Conservation (phyloP, 2,329 filamentous ascomycete species). For the Fusarium tanahbumbuense region DNA sequence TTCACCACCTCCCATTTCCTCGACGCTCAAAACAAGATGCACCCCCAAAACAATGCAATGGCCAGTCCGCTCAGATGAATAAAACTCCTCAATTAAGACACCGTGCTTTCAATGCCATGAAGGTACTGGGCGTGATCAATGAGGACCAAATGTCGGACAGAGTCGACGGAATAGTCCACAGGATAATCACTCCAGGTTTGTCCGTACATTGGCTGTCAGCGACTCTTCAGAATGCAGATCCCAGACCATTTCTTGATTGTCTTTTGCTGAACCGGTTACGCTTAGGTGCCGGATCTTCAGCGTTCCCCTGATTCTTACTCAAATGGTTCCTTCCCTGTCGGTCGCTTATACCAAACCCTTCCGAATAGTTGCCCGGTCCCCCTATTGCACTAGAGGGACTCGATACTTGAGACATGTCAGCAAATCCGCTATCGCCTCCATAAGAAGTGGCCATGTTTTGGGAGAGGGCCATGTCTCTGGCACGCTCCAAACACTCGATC, state of each 20-base stretch:
- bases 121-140: slow-evolving; percentile 44
- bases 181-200: slow-evolving; percentile 19
- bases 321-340: slow-evolving; percentile 67
- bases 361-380: slow-evolving; percentile 64
- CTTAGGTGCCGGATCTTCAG: slow-evolving; percentile 65
- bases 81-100: slow-evolving; percentile 48
- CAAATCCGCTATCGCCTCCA: slow-evolving; percentile 73
- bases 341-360: slow-evolving; percentile 62
- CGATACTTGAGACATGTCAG: slow-evolving; percentile 77
- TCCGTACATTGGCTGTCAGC: slow-evolving; percentile 11
- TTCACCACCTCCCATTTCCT: slow-evolving; percentile 15
- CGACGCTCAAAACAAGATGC: slow-evolving; percentile 42
- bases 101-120: slow-evolving; percentile 51
- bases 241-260: slow-evolving; percentile 93
- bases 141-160: slow-evolving; percentile 38
- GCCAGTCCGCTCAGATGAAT: slow-evolving; percentile 38
- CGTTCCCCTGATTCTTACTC: slow-evolving; percentile 68
- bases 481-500: slow-evolving; percentile 88
- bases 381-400: slow-evolving; percentile 82
- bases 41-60: slow-evolving; percentile 43
- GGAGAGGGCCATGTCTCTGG: slow-evolving; percentile 83
- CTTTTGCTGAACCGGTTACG: slow-evolving; percentile 86
- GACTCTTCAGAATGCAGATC: slow-evolving; percentile 77
- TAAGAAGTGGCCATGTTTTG: slow-evolving; percentile 76
- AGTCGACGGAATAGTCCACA: slow-evolving; percentile 26